Conservation (phyloP, 2,329 filamentous ascomycete species). For the Aspergillus neoniger region DNA sequence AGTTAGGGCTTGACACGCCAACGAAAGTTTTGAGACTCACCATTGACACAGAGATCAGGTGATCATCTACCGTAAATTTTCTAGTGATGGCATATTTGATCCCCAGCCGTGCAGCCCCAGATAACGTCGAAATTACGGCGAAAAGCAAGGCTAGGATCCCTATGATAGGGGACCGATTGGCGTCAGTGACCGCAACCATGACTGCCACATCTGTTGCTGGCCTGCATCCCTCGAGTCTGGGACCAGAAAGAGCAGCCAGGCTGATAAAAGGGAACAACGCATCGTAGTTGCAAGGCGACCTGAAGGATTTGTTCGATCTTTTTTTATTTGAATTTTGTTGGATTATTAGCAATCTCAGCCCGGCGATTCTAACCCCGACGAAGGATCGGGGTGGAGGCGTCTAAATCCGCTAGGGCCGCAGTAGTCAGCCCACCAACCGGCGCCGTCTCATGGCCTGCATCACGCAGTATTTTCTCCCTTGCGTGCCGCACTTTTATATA, state of each 20-base stretch:
- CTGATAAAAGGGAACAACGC: neutral
- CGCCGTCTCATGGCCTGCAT: neutral
- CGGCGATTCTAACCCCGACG: neutral
- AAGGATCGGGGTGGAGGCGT: neutral
- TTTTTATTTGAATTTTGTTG: neutral
- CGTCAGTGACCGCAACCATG: neutral
- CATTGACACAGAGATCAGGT: neutral
- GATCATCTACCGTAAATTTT: neutral
- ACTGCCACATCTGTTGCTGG: neutral
- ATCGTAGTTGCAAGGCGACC: neutral
- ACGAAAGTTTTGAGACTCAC: neutral
- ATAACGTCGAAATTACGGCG: neutral
- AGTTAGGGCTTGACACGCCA: neutral
- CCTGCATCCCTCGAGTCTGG: neutral
- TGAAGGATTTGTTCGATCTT: neutral
- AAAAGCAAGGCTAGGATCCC: constrained; percentile 2
- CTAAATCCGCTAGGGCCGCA: neutral
- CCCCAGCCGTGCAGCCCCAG: neutral
- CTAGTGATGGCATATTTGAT: constrained; percentile 4
- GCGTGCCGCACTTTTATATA: too few relatives aligned
- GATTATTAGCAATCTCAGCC: neutral
- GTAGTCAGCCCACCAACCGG: neutral
- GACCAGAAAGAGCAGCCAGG: neutral
- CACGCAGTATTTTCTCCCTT: neutral
- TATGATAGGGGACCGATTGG: constrained; percentile 1